Evolutionary conservation across 306 rosid genomes (phyloP).

Genomic region (Crataegus laevigata): DNA sequence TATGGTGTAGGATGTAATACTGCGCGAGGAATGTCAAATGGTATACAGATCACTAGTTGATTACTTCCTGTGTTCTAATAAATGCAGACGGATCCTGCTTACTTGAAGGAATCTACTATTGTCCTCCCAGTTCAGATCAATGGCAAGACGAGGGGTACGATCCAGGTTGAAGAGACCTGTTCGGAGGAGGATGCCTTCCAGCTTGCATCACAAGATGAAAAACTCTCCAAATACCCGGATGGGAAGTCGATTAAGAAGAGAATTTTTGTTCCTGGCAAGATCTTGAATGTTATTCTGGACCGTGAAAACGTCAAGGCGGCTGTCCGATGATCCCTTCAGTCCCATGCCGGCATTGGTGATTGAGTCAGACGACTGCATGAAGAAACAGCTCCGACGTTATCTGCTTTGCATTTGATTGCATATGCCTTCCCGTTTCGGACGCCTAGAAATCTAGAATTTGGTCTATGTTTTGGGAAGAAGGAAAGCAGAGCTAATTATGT

Average conservation of each 20-base stretch:
- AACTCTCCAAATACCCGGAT: conserved; percentile 59
- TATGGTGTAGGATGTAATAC: neutral
- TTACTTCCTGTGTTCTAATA: conserved; percentile 1
- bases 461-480: too few relatives aligned
- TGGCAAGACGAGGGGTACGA: conserved; percentile 94
- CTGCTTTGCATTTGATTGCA: neutral
- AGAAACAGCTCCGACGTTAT: neutral
- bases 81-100: conserved; percentile 65
- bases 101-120: conserved; percentile 61
- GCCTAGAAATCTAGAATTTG: neutral
- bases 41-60: neutral
- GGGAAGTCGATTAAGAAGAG: conserved; percentile 61
- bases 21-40: neutral
- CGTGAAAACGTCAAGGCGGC: conserved; percentile 51
- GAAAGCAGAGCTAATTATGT: too few relatives aligned
- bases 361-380: neutral
- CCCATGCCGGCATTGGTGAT: neutral
- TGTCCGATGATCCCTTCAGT: conserved; percentile 19
- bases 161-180: conserved; percentile 75
- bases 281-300: conserved; percentile 80
- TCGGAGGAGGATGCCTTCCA: conserved; percentile 75
- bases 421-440: neutral
- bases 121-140: conserved; percentile 90
- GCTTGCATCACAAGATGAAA: conserved; percentile 63
- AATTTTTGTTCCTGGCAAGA: conserved; percentile 83